A percentile compares a stretch with the other conserved stretches of the same genome.
Evolutionary conservation across 345 rosid species (phyloP).

Genomic region (Luvunga scandens): DNA sequence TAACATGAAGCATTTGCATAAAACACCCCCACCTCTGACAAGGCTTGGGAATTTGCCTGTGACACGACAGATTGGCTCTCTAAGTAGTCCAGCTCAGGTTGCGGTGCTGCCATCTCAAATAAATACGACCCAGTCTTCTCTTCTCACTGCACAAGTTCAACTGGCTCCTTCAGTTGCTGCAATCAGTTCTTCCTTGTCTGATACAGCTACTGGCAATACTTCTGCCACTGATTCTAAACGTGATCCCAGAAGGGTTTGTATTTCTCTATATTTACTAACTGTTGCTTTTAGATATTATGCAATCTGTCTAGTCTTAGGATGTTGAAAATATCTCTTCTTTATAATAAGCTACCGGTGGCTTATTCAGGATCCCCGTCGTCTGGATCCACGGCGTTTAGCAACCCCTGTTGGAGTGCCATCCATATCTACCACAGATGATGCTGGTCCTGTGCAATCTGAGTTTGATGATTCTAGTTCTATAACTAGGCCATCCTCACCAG

Average conservation of each 20-base stretch:
- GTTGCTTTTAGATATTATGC: not conserved
- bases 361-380: constrained; percentile 95
- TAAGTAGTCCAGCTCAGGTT: constrained; percentile 45
- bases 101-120: constrained; percentile 36
- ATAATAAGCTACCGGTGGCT: constrained; percentile 25
- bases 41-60: constrained; percentile 41
- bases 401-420: constrained; percentile 46
- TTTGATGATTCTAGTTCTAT: constrained; percentile 45
- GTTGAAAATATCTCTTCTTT: constrained; percentile 5
- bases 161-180: constrained; percentile 39
- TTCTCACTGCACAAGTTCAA: constrained; percentile 36
- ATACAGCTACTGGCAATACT: constrained; percentile 42
- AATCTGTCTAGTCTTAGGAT: not conserved
- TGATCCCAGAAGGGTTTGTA: constrained; percentile 89
- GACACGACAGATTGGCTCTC: constrained; percentile 36
- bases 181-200: constrained; percentile 41
- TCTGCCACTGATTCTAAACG: constrained; percentile 67
- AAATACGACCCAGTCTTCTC: constrained; percentile 46
- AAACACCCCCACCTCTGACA: constrained; percentile 53
- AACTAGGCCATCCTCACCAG: constrained; percentile 44
- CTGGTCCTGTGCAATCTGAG: constrained; percentile 37
- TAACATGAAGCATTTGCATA: constrained; percentile 96
- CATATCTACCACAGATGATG: constrained; percentile 43
- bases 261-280: constrained; percentile 12
- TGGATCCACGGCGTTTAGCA: constrained; percentile 78